Conservation (phyloP, 2,329 filamentous ascomycete species). For the Iodosphaeria phyllophila region DNA sequence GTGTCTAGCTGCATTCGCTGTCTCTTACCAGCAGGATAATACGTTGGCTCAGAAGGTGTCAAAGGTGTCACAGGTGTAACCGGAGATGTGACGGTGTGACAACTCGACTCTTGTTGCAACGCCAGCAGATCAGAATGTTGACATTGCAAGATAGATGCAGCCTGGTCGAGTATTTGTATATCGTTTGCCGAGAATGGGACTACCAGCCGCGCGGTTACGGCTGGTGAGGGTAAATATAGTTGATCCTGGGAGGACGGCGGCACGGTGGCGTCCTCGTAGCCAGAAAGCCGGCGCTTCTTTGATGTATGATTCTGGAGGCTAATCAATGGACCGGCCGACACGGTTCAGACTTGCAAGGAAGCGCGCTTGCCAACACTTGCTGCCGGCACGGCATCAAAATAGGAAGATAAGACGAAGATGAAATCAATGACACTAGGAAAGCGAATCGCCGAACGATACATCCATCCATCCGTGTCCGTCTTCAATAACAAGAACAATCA, state of each 20-base stretch:
- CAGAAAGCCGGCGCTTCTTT: slow-evolving; percentile 25
- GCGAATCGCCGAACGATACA: no score
- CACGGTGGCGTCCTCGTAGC: slow-evolving; percentile 16
- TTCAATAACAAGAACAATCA: no score
- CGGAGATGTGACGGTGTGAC: slow-evolving; percentile 14
- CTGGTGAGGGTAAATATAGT: slow-evolving; percentile 9
- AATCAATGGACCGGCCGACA: slow-evolving; percentile 15
- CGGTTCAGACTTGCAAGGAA: slow-evolving; percentile 13
- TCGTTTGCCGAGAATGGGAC: slow-evolving; percentile 9
- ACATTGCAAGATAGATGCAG: slow-evolving; percentile 15
- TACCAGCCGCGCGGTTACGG: slow-evolving; percentile 8
- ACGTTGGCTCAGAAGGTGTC: slow-evolving; percentile 7
- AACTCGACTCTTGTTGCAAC: slow-evolving; percentile 13
- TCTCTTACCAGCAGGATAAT: slow-evolving; percentile 9
- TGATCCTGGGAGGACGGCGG: slow-evolving; percentile 17
- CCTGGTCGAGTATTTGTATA: slow-evolving; percentile 16
- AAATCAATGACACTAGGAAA: no score
- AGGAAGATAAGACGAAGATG: no score
- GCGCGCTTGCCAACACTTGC: no score
- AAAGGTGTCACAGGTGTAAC: no score
- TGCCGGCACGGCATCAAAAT: no score
- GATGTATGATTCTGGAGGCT: slow-evolving; percentile 17
- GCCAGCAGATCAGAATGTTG: slow-evolving; percentile 11
- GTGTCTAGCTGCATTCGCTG: slow-evolving; percentile 11
- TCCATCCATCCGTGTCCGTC: no score